A percentile compares a stretch with the other conserved stretches of the same genome.
Evolutionary conservation across 2,329 filamentous ascomycete species (phyloP).

Genomic region (Madurella fahalii): DNA sequence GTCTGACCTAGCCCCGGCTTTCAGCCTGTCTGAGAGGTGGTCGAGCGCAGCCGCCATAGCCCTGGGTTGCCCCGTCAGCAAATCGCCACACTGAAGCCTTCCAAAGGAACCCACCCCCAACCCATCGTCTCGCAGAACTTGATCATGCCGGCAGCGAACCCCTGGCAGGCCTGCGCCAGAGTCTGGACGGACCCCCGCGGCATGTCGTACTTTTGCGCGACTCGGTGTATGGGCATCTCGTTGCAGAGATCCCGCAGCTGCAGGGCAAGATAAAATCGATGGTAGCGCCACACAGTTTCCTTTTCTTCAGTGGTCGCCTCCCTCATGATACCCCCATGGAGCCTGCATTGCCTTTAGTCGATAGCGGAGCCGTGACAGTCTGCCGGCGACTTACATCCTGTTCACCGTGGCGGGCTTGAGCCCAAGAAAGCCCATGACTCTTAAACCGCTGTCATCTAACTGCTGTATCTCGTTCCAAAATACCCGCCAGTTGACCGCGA

Average conservation of each 20-base stretch:
- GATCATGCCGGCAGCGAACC: slow-evolving; percentile 74
- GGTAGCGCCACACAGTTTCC: slow-evolving; percentile 60
- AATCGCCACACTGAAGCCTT: not conserved
- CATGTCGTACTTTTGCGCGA: slow-evolving; percentile 66
- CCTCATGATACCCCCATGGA: slow-evolving; percentile 61
- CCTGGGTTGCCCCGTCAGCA: slow-evolving; percentile 35
- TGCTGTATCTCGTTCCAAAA: slow-evolving; percentile 67
- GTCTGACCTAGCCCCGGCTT: slow-evolving; percentile 67
- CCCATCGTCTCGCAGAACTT: slow-evolving; percentile 76
- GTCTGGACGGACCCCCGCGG: slow-evolving; percentile 68
- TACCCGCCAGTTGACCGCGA: slow-evolving; percentile 65
- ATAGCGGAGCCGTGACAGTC: slow-evolving; percentile 13
- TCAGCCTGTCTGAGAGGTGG: slow-evolving; percentile 70
- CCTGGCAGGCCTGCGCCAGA: slow-evolving; percentile 69
- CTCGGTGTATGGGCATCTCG: slow-evolving; percentile 65
- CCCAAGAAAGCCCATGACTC: slow-evolving; percentile 64
- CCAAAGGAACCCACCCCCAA: slow-evolving; percentile 52
- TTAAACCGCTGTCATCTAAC: slow-evolving; percentile 66
- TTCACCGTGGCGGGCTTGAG: slow-evolving; percentile 65
- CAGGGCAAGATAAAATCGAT: slow-evolving; percentile 69
- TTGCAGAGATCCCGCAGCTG: slow-evolving; percentile 77
- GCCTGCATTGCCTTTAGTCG: slow-evolving; percentile 42
- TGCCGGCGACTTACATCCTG: slow-evolving; percentile 48
- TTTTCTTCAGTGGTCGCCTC: slow-evolving; percentile 59
- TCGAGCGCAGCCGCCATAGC: slow-evolving; percentile 68